phyloP scores from a whole-genome alignment of 164 flowering plant species.

The Houttuynia cordata region DNA sequence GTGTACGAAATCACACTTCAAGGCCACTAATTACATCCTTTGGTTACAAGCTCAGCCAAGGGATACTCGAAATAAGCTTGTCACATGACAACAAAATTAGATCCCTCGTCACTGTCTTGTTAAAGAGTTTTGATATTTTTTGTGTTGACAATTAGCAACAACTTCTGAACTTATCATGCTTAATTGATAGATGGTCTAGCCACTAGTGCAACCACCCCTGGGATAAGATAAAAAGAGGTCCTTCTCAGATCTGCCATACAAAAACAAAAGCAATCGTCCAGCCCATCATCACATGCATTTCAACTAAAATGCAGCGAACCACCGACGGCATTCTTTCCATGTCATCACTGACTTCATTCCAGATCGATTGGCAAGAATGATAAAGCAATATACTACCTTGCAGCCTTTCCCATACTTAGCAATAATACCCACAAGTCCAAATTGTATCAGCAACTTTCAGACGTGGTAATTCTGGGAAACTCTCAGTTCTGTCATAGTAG shows the following conservation, averaged over 20 bases:
- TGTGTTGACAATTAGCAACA: too few species aligned
- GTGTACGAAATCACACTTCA: too few species aligned
- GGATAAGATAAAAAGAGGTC: slow-evolving; percentile 3
- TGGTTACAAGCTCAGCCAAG: too few species aligned
- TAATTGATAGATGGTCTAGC: too few species aligned
- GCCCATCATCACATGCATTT: background rate
- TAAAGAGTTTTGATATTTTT: too few species aligned
- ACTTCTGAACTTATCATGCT: too few species aligned
- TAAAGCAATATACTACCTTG: background rate
- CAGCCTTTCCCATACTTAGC: background rate
- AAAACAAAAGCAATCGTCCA: background rate
- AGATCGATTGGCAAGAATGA: background rate
- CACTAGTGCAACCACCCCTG: background rate
- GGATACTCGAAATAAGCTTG: too few species aligned
- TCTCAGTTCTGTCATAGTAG: too few species aligned
- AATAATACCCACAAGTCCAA: background rate
- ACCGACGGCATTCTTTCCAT: background rate
- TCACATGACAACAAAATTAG: too few species aligned
- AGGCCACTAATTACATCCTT: too few species aligned
- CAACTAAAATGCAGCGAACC: background rate
- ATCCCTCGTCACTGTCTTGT: too few species aligned
- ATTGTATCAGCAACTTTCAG: background rate
- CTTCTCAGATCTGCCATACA: background rate
- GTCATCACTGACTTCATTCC: background rate
- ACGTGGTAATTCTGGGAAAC: background rate